Evolutionary conservation across 108 stramenopile genomes (phyloP).

Genomic region (Nannochloropsis gaditana): DNA sequence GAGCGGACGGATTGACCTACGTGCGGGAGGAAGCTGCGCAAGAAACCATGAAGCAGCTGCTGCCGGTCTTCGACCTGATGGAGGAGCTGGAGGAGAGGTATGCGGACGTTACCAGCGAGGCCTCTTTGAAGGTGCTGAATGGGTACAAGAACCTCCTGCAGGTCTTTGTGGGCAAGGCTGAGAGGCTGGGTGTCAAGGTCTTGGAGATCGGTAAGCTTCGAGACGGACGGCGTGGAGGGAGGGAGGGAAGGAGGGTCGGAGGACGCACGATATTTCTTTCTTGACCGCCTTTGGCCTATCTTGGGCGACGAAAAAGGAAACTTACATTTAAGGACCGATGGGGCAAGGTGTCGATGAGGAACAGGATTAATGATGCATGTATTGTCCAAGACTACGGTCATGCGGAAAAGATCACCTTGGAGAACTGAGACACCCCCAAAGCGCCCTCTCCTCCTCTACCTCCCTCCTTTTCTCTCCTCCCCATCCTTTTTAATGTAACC

Average conservation of each 20-base stretch:
- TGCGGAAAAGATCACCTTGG: conserved; percentile 1
- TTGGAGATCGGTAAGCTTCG: neutral
- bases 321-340: neutral
- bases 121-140: neutral
- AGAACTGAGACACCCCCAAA: neutral
- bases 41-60: neutral
- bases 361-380: conserved; percentile 1
- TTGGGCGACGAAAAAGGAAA: no score
- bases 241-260: neutral
- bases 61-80: neutral
- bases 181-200: neutral
- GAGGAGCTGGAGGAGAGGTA: conserved; percentile 2
- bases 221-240: neutral
- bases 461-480: neutral
- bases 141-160: neutral
- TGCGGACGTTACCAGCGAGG: neutral
- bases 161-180: neutral
- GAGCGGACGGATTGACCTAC: neutral
- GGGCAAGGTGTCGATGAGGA: neutral
- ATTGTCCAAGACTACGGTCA: neutral
- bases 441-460: neutral
- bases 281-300: no score
- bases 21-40: neutral
- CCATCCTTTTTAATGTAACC: neutral
- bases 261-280: neutral